A percentile compares a stretch with the other conserved stretches of the same genome.
These are phyloP conservation scores for Leptodermis oblonga DNA, from an alignment of 257 asterid genomes.

Conservation along the genomic window DNA sequence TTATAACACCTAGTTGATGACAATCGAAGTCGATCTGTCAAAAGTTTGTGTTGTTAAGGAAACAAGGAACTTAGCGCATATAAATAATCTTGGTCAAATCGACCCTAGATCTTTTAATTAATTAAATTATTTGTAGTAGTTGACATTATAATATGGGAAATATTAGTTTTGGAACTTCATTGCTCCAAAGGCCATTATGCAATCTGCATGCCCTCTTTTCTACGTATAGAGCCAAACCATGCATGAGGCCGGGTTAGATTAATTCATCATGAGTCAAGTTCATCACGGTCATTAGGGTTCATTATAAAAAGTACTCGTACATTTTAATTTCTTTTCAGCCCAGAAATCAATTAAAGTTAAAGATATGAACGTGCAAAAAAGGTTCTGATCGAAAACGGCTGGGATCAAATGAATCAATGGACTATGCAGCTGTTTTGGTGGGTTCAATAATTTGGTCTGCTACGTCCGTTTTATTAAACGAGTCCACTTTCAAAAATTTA, in stretches of 20 bases:
- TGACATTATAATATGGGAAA: too few relatives aligned
- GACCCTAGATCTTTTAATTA: neutral
- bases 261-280: neutral
- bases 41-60: neutral
- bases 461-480: too few relatives aligned
- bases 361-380: neutral
- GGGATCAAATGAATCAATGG: neutral
- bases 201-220: neutral
- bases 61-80: neutral
- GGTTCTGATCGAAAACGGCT: too few relatives aligned
- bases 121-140: too few relatives aligned
- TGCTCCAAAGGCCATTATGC: conserved; percentile 20
- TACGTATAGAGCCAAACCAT: conserved; percentile 7
- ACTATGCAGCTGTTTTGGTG: neutral
- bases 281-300: neutral
- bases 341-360: too few relatives aligned
- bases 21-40: neutral
- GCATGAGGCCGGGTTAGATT: neutral
- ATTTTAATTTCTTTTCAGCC: neutral
- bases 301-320: neutral
- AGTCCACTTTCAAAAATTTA: too few relatives aligned
- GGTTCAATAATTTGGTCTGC: conserved; percentile 6
- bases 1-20: neutral
- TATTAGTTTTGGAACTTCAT: conserved; percentile 24
- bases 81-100: neutral